phyloP scores from a whole-genome alignment of 768 basidiomycete genomes.

The Phanerochaete carnosa region DNA sequence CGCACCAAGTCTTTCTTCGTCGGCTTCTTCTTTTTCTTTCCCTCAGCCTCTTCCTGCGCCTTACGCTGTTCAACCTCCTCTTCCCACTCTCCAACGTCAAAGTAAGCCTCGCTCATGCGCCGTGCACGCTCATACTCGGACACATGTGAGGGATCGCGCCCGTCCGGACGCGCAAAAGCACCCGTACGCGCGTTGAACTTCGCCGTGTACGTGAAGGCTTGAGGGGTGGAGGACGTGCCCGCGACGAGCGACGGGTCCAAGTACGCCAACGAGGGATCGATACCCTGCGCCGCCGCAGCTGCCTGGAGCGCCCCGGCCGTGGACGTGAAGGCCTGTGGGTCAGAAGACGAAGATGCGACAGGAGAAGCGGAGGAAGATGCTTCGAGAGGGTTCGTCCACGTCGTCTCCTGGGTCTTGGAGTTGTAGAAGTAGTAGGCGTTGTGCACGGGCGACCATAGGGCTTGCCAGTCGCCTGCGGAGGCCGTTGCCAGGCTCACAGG shows the following conservation, averaged over 20 bases:
- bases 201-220: conserved; percentile 48
- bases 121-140: conserved; percentile 80
- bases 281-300: conserved; percentile 74
- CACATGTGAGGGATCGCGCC: conserved; percentile 70
- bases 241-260: conserved; percentile 70
- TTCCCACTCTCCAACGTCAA: conserved; percentile 82
- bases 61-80: conserved; percentile 53
- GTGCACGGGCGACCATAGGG: conserved; percentile 73
- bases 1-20: conserved; percentile 83
- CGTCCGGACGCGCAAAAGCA: conserved; percentile 62
- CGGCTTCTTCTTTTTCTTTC: conserved; percentile 74
- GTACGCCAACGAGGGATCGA: conserved; percentile 77
- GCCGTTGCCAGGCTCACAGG: conserved; percentile 11
- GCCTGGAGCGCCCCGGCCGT: conserved; percentile 46
- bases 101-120: conserved; percentile 87
- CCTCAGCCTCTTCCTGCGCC: conserved; percentile 43
- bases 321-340: conserved; percentile 17
- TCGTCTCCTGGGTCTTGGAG: conserved; percentile 69
- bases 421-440: conserved; percentile 88
- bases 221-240: conserved; percentile 20
- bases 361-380: too few species aligned
- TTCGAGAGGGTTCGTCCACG: conserved; percentile 75
- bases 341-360: conserved; percentile 25
- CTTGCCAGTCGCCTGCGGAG: conserved; percentile 58
- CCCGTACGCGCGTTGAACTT: conserved; percentile 84